Evolutionary conservation across 148 eudicot genomes (phyloP), one percentile per base, ranked within the genome.

Genomic region (Dysphania ambrosioides): DNA sequence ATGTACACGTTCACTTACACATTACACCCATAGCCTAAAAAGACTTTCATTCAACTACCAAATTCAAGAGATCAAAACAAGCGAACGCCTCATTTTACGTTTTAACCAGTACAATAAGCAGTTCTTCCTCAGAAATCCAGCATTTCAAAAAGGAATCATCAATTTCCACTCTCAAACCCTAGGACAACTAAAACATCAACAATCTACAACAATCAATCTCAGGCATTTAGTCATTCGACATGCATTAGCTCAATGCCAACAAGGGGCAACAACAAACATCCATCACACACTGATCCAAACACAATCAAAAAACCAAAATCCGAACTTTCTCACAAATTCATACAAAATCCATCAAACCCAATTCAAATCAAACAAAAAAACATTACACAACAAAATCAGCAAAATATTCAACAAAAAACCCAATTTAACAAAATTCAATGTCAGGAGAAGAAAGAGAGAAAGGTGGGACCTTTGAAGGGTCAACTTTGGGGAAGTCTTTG

Each of bases 401-500:
- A 42, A 10, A 42, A 42, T 15, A 8, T 55, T 10, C 0, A 49
- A 40, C 16, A 27, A 57, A 65, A 2, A 40, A 26, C 0, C 63
- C 36, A 34, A 72, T 3, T 21, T 6, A 19, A n/a, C 27, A 1
- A 29, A n/a, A 40, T 11, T 31, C 19, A 62, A 62, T 62, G 6
- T 8, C 32, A 36, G 49, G 59, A 69, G 63, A 36, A 44, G 59
- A 69, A 56, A 75, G 60, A 71, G 63, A 47, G 55, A 49, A 29
- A 55, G 58, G n/a, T 47, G 18, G n/a, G 58, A 91, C 98, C 96
- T 90, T 88, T 16, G 96, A 86, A 26, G 98, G 97, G 80, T 95
- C 97, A 76, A 95, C 81, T 86, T 92, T 95, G 68, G 98, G 98
- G 83, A 81, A 90, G 77, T 90, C 83, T 79, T 92, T 95, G 87